Base-by-base conservation (phyloP, 208 protist species). In the Crithidia expoeki region DNA sequence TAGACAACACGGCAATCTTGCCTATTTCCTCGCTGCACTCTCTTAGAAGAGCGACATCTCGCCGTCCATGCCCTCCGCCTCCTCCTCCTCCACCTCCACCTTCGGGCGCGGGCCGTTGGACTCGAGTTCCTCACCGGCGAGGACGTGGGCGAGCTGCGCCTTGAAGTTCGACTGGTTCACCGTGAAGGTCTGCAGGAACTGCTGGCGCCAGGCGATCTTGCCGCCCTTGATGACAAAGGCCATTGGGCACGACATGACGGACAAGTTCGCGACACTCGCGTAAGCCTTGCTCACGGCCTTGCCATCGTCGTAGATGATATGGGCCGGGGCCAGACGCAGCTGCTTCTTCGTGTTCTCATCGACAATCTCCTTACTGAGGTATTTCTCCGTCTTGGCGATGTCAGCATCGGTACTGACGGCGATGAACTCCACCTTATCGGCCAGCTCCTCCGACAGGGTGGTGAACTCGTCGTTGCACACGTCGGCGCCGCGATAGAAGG, bases 301-400 rank as follows among this genome's bases (percentile, higher is more conserved):
- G 73, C 90, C 89, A 47, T 92, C 84, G 52, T 95, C 93, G 76
- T 88, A 94, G 63, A 88, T 25, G 68, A 95, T 92, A 81, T 93
- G 73, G 25, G 82, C 65, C 25, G 91, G 87, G 51, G 67, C 84
- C 19, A 95, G 86, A 32, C 88, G 83, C 64, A 93, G 82, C 44
- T 78, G 84, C 79, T 94, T 89, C 81, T 94, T 93, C 47, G 93
- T 97, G 89, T 97, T 97, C 76, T 94, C 84, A 67, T 95, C 90
- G 27, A 94, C 76, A 55, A 97, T 94, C 33, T 80, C 75, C 84
- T 95, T 95, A 30, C 59, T 80, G 21, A 97, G 86, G 75, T 95
- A 97, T 79, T 95, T 97, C 81, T 97, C 90, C 47, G 91, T 92
- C 82, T 94, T 94, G 66, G 74, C 90, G 62, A 79, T 81, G 58